These are phyloP conservation scores for Aspergillus amoenus DNA, from an alignment of 2,329 filamentous ascomycete species.

Conservation along the genomic window DNA sequence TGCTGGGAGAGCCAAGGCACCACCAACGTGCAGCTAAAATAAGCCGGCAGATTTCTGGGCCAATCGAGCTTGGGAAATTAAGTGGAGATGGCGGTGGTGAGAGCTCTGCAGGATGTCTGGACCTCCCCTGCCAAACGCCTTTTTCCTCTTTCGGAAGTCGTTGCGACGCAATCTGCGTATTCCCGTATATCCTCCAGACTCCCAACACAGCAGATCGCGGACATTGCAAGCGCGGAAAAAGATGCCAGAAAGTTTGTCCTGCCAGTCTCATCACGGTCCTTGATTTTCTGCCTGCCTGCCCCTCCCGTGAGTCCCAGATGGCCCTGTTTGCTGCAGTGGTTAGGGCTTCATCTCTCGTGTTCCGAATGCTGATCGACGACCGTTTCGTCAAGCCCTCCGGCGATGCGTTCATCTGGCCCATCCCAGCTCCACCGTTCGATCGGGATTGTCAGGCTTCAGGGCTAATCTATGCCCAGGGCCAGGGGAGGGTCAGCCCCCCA, in stretches of 20 bases:
- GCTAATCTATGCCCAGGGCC: not conserved
- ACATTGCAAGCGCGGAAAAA: no score
- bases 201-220: not conserved
- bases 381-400: not conserved
- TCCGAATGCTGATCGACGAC: not conserved
- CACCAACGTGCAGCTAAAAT: not conserved
- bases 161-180: not conserved
- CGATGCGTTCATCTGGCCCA: not conserved
- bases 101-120: not conserved
- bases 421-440: slow-evolving; percentile 5
- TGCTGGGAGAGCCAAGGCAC: not conserved
- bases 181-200: not conserved
- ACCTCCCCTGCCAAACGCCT: not conserved
- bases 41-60: not conserved
- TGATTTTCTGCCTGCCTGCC: no score
- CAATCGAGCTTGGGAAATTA: not conserved
- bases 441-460: not conserved
- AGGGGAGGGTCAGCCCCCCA: not conserved
- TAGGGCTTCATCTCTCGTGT: not conserved
- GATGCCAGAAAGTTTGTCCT: no score
- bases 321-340: no score
- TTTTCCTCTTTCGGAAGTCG: not conserved
- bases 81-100: not conserved
- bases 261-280: no score
- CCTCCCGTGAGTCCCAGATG: no score